phyloP scores from a whole-genome alignment of 805 yeast species.

The Zygotorulaspora florentina region DNA sequence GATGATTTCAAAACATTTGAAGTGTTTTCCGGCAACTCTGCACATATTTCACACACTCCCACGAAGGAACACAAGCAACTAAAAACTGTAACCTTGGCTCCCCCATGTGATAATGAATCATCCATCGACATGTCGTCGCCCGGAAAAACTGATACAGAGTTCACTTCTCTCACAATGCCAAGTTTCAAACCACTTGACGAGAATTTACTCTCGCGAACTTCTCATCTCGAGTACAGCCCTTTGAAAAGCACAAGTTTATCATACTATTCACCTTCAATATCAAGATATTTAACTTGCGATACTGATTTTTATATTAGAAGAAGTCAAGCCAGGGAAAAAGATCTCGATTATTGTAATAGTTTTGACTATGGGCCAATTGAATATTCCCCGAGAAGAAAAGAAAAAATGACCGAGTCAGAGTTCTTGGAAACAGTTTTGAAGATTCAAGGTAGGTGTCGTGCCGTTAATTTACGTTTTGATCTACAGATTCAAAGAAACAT shows the following conservation, averaged over 20 bases:
- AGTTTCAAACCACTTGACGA: conserved; percentile 12
- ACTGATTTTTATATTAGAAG: conserved; percentile 30
- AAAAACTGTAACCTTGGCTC: conserved; percentile 5
- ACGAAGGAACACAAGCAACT: neutral
- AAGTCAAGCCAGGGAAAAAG: conserved; percentile 26
- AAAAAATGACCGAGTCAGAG: conserved; percentile 30
- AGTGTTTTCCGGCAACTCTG: neutral
- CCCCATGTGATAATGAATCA: conserved; percentile 6
- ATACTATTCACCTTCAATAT: conserved; percentile 34
- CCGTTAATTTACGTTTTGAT: conserved; percentile 59
- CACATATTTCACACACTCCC: neutral
- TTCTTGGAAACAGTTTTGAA: conserved; percentile 38
- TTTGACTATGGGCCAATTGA: conserved; percentile 20
- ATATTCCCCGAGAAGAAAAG: conserved; percentile 31
- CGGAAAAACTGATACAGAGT: neutral
- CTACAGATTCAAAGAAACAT: conserved; percentile 61
- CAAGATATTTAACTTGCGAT: conserved; percentile 28
- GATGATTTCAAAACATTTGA: conserved; percentile 21
- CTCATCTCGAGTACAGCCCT: conserved; percentile 28
- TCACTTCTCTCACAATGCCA: neutral
- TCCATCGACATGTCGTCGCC: conserved; percentile 2
- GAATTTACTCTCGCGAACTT: conserved; percentile 9
- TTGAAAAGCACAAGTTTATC: conserved; percentile 24
- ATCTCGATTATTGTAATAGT: conserved; percentile 23
- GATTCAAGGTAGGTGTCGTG: conserved; percentile 69